Conservation (phyloP, 2,329 filamentous ascomycete genomes). For the Leptoxyphium fumago region DNA sequence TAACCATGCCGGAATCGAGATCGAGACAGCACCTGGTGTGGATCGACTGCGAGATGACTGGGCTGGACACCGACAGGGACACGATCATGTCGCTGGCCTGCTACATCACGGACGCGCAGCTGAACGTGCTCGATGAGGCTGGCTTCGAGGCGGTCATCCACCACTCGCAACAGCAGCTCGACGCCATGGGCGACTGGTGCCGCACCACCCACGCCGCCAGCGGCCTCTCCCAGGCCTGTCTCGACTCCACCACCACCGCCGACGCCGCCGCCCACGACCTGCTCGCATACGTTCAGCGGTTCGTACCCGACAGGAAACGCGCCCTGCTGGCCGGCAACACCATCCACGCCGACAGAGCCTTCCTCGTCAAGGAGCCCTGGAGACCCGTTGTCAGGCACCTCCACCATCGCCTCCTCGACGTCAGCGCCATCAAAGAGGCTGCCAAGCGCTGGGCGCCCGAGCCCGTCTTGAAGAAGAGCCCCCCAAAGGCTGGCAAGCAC, state of each 20-base stretch:
- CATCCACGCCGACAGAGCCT: conserved; percentile 77
- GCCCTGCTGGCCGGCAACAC: conserved; percentile 82
- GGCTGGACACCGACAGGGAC: conserved; percentile 62
- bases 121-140: conserved; percentile 57
- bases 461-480: conserved; percentile 46
- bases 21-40: conserved; percentile 61
- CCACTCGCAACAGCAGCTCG: conserved; percentile 53
- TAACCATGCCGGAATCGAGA: conserved; percentile 26
- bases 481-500: conserved; percentile 62
- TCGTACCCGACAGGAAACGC: conserved; percentile 50
- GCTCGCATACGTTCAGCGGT: conserved; percentile 60
- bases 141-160: conserved; percentile 75
- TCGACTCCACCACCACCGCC: conserved; percentile 57
- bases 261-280: conserved; percentile 57
- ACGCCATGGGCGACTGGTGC: conserved; percentile 83
- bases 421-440: conserved; percentile 85
- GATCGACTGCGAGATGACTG: conserved; percentile 94
- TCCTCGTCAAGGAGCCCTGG: conserved; percentile 64
- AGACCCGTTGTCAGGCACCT: conserved; percentile 57
- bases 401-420: conserved; percentile 82
- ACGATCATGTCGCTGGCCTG: conserved; percentile 86
- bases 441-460: conserved; percentile 61
- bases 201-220: conserved; percentile 60
- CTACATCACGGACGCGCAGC: conserved; percentile 69
- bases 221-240: conserved; percentile 66